Conservation (phyloP, 2,329 filamentous ascomycete species). For the Penicillium thymicola region DNA sequence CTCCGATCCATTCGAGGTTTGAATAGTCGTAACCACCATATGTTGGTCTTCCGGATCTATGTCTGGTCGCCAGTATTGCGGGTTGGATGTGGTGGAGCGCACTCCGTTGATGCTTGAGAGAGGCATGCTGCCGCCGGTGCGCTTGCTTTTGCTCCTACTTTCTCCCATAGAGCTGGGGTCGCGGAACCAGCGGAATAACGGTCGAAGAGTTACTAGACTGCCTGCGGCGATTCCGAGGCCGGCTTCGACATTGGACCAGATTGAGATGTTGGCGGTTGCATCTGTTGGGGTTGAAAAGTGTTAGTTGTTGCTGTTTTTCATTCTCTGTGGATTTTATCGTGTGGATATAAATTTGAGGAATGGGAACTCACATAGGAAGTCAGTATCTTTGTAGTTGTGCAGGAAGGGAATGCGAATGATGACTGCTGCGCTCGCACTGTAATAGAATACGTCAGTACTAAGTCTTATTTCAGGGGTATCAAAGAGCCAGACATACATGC, state of each 20-base stretch:
- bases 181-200: conserved; percentile 44
- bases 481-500: conserved; percentile 37
- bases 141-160: conserved; percentile 21
- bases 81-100: conserved; percentile 17
- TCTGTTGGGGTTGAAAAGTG: conserved; percentile 18
- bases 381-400: conserved; percentile 29
- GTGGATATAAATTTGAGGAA: neutral
- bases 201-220: conserved; percentile 49
- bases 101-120: conserved; percentile 29
- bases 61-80: conserved; percentile 34
- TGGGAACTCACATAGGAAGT: conserved; percentile 35
- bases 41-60: conserved; percentile 24
- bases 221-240: conserved; percentile 45
- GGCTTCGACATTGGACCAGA: conserved; percentile 42
- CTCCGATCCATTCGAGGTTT: conserved; percentile 18
- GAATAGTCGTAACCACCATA: conserved; percentile 29
- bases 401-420: conserved; percentile 38
- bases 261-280: conserved; percentile 37
- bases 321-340: neutral
- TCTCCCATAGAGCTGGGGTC: conserved; percentile 26
- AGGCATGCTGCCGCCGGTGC: conserved; percentile 28
- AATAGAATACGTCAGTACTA: neutral
- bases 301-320: conserved; percentile 10
- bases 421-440: conserved; percentile 36
- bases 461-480: no score